Percentiles rank a stretch among this genome's conserved stretches.
Conservation (phyloP, 371 early-diverging fungal genomes). For the Mucor lusitanicus region DNA sequence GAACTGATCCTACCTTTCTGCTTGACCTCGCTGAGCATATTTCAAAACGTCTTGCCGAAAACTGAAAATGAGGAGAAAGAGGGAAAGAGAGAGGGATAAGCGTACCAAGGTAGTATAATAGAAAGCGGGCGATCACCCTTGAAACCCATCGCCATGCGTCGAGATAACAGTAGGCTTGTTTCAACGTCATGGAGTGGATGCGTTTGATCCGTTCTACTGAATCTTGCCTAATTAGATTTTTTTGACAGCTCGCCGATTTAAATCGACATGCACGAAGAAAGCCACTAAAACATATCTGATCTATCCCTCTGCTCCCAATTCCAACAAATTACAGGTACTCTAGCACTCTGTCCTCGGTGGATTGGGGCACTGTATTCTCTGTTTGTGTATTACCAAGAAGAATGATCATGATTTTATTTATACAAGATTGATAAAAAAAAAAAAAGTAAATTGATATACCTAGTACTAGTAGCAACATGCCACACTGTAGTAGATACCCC, state of each 20-base stretch:
- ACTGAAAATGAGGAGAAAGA: neutral
- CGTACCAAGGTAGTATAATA: too few relatives aligned
- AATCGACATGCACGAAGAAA: neutral
- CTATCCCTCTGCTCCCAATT: neutral
- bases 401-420: neutral
- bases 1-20: neutral
- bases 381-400: neutral
- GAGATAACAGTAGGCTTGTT: neutral
- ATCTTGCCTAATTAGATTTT: neutral
- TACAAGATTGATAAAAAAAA: neutral
- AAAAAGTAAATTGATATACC: neutral
- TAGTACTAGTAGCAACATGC: neutral
- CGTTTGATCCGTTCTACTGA: neutral
- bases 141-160: neutral
- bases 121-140: neutral
- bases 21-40: neutral
- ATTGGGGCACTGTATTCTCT: too few relatives aligned
- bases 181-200: neutral
- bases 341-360: too few relatives aligned
- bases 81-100: neutral
- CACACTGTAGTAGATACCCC: neutral
- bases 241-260: neutral
- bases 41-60: neutral
- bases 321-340: neutral
- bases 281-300: neutral